Evolutionary conservation across 805 yeast genomes (phyloP).

Genomic region (Metschnikowia colocasiae): DNA sequence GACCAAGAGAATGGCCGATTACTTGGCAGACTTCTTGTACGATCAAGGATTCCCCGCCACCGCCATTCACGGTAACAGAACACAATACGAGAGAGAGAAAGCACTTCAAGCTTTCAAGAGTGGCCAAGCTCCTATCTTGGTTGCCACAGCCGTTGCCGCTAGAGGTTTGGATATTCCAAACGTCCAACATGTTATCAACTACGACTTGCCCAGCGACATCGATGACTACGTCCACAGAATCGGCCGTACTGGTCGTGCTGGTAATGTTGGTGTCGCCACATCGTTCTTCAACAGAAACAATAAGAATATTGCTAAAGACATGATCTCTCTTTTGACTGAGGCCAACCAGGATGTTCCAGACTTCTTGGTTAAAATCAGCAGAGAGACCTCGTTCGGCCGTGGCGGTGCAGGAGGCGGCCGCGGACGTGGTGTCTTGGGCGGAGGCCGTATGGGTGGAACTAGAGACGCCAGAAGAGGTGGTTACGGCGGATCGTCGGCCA

Average conservation of each 20-base stretch:
- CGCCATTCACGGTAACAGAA: conserved; percentile 98
- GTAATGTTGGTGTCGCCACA: conserved; percentile 97
- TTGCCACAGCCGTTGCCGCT: conserved; percentile 99
- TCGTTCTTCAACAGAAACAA: conserved; percentile 97
- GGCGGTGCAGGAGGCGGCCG: conserved; percentile 38
- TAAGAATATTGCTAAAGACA: conserved; percentile 81
- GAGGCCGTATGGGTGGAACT: conserved; percentile 37
- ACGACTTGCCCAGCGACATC: conserved; percentile 93
- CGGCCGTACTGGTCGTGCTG: conserved; percentile 99
- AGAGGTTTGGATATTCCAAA: conserved; percentile 99
- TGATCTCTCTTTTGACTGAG: conserved; percentile 82
- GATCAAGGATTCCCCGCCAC: conserved; percentile 93
- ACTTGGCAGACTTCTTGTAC: conserved; percentile 85
- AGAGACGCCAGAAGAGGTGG: conserved; percentile 53
- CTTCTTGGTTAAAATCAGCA: conserved; percentile 73
- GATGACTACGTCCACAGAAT: conserved; percentile 99
- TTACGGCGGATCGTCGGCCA: conserved; percentile 27
- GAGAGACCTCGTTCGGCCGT: conserved; percentile 61
- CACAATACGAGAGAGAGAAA: conserved; percentile 96
- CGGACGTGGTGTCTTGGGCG: conserved; percentile 47
- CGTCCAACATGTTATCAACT: conserved; percentile 96
- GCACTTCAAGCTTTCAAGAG: conserved; percentile 91
- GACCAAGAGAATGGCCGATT: conserved; percentile 98
- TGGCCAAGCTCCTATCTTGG: conserved; percentile 90
- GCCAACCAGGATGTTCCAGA: conserved; percentile 98